A percentile compares a stretch with the other conserved stretches of the same genome.
Conservation (phyloP, 2,329 filamentous ascomycete genomes). For the Mariannaea elegans region DNA sequence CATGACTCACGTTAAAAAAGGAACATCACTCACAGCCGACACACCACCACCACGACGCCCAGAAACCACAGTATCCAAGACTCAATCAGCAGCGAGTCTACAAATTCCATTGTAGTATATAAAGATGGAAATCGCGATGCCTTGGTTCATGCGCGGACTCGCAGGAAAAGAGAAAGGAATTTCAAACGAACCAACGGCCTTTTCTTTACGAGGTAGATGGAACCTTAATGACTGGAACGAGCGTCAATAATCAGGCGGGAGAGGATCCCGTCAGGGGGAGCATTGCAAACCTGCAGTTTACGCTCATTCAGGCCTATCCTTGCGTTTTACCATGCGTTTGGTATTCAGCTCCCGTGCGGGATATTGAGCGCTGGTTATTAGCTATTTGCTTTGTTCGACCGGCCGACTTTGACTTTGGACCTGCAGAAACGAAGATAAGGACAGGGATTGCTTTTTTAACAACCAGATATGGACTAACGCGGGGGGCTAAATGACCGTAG, state of each 20-base stretch:
- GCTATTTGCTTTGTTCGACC: background rate
- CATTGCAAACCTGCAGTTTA: background rate
- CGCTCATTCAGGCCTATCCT: background rate
- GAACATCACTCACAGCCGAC: conserved; percentile 34
- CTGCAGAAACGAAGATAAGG: background rate
- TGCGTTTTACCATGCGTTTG: background rate
- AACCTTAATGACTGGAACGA: background rate
- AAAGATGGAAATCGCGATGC: background rate
- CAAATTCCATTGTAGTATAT: conserved; percentile 37
- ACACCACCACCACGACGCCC: conserved; percentile 38
- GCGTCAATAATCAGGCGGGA: background rate
- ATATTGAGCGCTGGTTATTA: background rate
- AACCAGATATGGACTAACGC: background rate
- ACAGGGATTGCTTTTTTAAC: background rate
- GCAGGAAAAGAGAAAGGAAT: background rate
- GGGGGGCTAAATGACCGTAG: background rate
- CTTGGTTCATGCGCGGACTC: background rate
- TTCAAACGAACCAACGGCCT: background rate
- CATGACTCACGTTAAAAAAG: background rate
- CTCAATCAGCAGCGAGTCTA: conserved; percentile 38
- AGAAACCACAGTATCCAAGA: conserved; percentile 43
- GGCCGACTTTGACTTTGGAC: background rate
- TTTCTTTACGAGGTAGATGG: background rate
- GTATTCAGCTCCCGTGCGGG: background rate
- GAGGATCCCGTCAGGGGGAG: background rate